A percentile compares a stretch with the other conserved stretches of the same genome.
Evolutionary conservation across 2,329 filamentous ascomycete species (phyloP).

Genomic region (Hypoxylon sp.): DNA sequence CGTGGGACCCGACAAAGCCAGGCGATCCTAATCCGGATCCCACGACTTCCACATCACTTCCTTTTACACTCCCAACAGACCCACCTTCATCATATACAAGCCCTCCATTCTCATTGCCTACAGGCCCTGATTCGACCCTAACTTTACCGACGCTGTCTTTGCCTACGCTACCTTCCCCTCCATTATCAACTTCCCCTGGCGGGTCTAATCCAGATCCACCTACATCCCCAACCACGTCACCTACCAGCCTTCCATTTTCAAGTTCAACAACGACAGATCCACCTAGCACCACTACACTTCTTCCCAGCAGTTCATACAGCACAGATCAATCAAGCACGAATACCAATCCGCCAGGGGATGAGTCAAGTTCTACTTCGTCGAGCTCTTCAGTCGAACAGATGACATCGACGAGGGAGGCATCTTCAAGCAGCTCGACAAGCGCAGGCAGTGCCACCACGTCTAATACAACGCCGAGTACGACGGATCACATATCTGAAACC

Average conservation of each 20-base stretch:
- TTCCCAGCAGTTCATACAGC: conserved; percentile 3
- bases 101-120: conserved; percentile 6
- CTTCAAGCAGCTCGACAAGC: conserved; percentile 9
- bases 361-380: conserved; percentile 4
- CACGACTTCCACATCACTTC: conserved; percentile 4
- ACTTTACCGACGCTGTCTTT: conserved; percentile 7
- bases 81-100: conserved; percentile 4
- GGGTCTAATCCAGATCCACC: background rate
- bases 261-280: conserved; percentile 15
- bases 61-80: background rate
- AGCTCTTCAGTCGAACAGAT: background rate
- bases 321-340: conserved; percentile 10
- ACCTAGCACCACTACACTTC: conserved; percentile 1
- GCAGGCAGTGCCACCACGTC: background rate
- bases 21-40: background rate
- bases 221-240: conserved; percentile 7
- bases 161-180: background rate
- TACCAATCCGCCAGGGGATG: background rate
- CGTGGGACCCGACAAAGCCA: background rate
- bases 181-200: conserved; percentile 2
- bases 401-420: conserved; percentile 2
- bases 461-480: background rate
- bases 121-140: background rate
- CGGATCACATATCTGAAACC: background rate
- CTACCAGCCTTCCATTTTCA: conserved; percentile 14